Conservation (phyloP, 2,329 filamentous ascomycete species). For the Arachnopeziza araneosa region DNA sequence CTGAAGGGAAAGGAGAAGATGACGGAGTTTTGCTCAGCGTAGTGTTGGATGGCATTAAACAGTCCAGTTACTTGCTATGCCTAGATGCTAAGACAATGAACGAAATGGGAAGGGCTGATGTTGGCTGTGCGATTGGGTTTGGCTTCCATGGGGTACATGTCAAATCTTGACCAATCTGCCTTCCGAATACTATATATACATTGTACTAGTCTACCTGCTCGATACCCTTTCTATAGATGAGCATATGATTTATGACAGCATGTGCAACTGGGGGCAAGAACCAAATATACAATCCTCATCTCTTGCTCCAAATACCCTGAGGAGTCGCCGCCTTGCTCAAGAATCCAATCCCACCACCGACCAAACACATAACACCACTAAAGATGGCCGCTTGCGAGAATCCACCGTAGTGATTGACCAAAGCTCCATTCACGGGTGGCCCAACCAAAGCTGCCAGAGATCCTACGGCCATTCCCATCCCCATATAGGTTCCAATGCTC, state of each 20-base stretch:
- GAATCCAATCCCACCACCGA: slow-evolving; percentile 34
- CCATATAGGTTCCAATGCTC: slow-evolving; percentile 51
- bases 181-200: not conserved
- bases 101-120: slow-evolving; percentile 60
- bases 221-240: too few species aligned
- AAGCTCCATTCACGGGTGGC: slow-evolving; percentile 40
- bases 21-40: slow-evolving; percentile 58
- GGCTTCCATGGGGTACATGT: slow-evolving; percentile 56
- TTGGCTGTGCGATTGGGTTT: slow-evolving; percentile 53
- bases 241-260: too few species aligned
- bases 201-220: not conserved
- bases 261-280: not conserved
- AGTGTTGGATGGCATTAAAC: slow-evolving; percentile 55
- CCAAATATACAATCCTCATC: slow-evolving; percentile 7
- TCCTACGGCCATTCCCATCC: slow-evolving; percentile 42
- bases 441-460: slow-evolving; percentile 43
- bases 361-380: slow-evolving; percentile 30
- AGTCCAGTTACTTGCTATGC: slow-evolving; percentile 60
- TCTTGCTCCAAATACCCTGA: slow-evolving; percentile 35
- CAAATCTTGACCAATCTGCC: not conserved
- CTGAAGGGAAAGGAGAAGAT: slow-evolving; percentile 48
- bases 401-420: slow-evolving; percentile 37
- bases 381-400: slow-evolving; percentile 35
- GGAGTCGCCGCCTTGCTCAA: slow-evolving; percentile 32
- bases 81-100: slow-evolving; percentile 56